Evolutionary conservation across 495 filamentous ascomycete species (phyloP), one percentile per base, ranked within the genome.

Genomic region (Ramalina peruviana): DNA sequence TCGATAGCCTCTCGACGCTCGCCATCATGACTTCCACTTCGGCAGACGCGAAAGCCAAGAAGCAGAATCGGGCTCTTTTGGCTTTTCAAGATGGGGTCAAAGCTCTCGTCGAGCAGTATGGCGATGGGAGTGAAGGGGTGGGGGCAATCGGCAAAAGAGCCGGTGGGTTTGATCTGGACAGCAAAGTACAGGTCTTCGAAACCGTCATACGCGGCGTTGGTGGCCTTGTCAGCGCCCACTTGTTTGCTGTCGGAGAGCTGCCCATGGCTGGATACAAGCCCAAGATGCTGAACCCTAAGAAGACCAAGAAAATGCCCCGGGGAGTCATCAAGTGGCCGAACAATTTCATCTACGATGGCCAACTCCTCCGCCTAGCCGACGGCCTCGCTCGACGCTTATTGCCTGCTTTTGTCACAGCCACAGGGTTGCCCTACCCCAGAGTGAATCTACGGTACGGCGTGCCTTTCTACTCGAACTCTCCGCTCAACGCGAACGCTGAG

Each of bases 131-230:
- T 6, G 65, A 74, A 21, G 81, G 86, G 9, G 76, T 79, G 40
- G 72, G 72, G 20, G 86, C 84, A 36, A 71, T 76, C 58, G 89
- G 89, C 9, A 72, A 75, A 54, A 72, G 85, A 52, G 79, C 74
- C n/a, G 74, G 83, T 33, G 92, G 88, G 3, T 98, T 97, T 54
- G 88, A 98, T 67, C 71, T 96, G 38, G 90, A 98, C 65, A 93
- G 88, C 64, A 96, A 96, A 65, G 92, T 98, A 9, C 87, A 98
- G 66, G 86, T 98, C 33, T 98, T 98, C 61, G 92, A 98, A 65
- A 95, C 88, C 2, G 88, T 94, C 10, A 98, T 98, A 61, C 74
- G 92, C 54, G 89, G 89, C 25, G 75, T 98, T 45, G 92, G 93
- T 16, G 92, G 92, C 19, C 67, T 98, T 27, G 68, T 98, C 41